Base-by-base conservation (phyloP, 2,329 filamentous ascomycete species). In the Monilinia polystroma region DNA sequence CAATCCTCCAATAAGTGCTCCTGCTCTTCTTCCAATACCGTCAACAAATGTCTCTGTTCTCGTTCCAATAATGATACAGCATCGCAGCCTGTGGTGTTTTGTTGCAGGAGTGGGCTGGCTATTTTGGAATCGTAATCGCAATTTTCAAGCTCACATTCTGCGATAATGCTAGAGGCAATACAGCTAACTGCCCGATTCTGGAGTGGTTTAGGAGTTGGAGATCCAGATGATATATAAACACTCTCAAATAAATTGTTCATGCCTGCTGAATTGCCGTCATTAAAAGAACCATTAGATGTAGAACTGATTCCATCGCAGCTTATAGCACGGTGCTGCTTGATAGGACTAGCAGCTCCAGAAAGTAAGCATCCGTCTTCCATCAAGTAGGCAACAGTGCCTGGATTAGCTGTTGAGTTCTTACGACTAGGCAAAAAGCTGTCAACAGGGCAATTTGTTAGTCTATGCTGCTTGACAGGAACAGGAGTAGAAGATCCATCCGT, bases 281-380 rank as follows among this genome's bases (percentile, higher is more conserved):
- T 18, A 20, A 7, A 1, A 5, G 23, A 26, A 2, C 8, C 23
- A 16, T 14, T 29, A 26, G 49, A 52, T 26, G 23, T 29, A 16
- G 43, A 51, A 32, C 57, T 47, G 12, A 29, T 29, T 35, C 3
- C 23, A 20, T 23, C 11, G 23, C 63, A 65, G 20, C 35, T 57
- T 23, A 16, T 2, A 43, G 43, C 23, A 41, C 32, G n/a, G 38
- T 65, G 63, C 10, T 65, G 63, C 18, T 51, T 49, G 32, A 51
- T 26, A 41, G 63, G 54, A 18, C 63, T 59, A n/a, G 54, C 43
- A 38, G 26, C 35, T 52, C 63, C 54, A 41, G 63, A 65, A 38
- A 63, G 47, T 26, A 63, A 23, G 14, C 49, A 63, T 53, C 60
- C 60, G 54, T 63, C 60, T 43, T 63, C 49, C 32, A 53, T 41